These are phyloP conservation scores for Hypomyces rosellus DNA, from an alignment of 2,329 filamentous ascomycete species.

Conservation along the genomic window DNA sequence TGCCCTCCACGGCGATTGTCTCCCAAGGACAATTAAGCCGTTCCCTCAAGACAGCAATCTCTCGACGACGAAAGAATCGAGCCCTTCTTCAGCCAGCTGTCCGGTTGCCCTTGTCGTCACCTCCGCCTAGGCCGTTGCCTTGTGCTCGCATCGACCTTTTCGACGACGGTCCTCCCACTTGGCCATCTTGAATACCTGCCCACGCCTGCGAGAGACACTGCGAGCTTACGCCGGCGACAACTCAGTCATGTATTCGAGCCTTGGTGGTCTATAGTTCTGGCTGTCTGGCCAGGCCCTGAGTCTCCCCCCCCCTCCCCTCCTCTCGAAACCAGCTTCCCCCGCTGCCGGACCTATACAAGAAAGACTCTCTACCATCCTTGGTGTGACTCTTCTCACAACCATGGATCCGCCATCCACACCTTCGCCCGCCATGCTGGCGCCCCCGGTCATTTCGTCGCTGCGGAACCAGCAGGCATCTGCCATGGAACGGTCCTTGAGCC, in stretches of 20 bases:
- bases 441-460: slow-evolving; percentile 48
- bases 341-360: slow-evolving; percentile 8
- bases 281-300: slow-evolving; percentile 37
- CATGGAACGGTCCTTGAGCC: slow-evolving; percentile 67
- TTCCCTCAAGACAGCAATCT: not conserved
- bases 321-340: slow-evolving; percentile 4
- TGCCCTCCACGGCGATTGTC: slow-evolving; percentile 9
- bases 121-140: slow-evolving; percentile 14
- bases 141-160: slow-evolving; percentile 6
- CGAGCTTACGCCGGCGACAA: slow-evolving; percentile 19
- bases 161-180: slow-evolving; percentile 3
- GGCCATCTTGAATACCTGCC: slow-evolving; percentile 4
- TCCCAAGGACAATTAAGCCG: slow-evolving; percentile 2
- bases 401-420: slow-evolving; percentile 39
- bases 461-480: slow-evolving; percentile 41
- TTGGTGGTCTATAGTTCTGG: slow-evolving; percentile 42
- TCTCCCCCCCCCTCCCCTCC: slow-evolving; percentile 13
- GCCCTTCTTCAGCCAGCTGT: not conserved
- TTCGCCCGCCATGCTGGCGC: slow-evolving; percentile 35
- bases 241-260: slow-evolving; percentile 42
- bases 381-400: slow-evolving; percentile 16
- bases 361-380: slow-evolving; percentile 4
- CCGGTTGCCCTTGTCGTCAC: slow-evolving; percentile 2
- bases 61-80: not conserved
- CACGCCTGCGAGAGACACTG: slow-evolving; percentile 19